Evolutionary conservation across 192 early-diverging fungal species (phyloP).

Genomic region (Umbelopsis ramanniana): DNA sequence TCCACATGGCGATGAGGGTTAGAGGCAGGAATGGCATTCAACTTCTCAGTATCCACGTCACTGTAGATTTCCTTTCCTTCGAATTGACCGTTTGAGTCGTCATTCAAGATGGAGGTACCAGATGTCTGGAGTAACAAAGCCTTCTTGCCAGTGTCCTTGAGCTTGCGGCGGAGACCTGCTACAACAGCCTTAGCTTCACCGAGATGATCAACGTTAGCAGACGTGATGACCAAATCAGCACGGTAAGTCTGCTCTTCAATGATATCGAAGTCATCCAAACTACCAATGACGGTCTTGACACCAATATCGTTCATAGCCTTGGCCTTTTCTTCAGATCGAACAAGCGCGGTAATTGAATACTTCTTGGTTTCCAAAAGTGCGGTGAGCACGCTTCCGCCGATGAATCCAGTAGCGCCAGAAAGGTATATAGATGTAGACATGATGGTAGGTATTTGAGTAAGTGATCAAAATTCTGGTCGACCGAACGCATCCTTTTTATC

Average conservation of each 20-base stretch:
- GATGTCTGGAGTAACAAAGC: slow-evolving; percentile 3
- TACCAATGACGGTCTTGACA: slow-evolving; percentile 5
- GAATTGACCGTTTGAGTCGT: background rate
- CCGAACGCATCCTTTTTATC: background rate
- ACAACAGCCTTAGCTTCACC: slow-evolving; percentile 23
- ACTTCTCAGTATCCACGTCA: background rate
- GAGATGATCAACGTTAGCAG: slow-evolving; percentile 3
- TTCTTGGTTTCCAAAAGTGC: slow-evolving; percentile 2
- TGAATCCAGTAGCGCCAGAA: slow-evolving; percentile 18
- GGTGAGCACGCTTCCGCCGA: background rate
- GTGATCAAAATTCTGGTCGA: background rate
- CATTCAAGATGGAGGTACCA: slow-evolving; percentile 5
- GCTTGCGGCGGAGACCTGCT: background rate
- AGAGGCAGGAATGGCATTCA: slow-evolving; percentile 8
- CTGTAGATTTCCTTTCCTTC: slow-evolving; percentile 18
- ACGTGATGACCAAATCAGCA: slow-evolving; percentile 1
- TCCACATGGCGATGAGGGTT: slow-evolving; percentile 21
- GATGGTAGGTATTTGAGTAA: background rate
- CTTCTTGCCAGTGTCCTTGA: slow-evolving; percentile 20
- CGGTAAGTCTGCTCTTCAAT: slow-evolving; percentile 4
- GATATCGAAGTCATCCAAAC: background rate
- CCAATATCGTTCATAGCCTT: background rate
- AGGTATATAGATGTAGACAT: slow-evolving; percentile 14
- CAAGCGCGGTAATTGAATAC: slow-evolving; percentile 17
- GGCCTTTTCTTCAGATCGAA: slow-evolving; percentile 18